Evolutionary conservation across 108 stramenopile species (phyloP).

Genomic region (Cyclostephanos tholiformis): DNA sequence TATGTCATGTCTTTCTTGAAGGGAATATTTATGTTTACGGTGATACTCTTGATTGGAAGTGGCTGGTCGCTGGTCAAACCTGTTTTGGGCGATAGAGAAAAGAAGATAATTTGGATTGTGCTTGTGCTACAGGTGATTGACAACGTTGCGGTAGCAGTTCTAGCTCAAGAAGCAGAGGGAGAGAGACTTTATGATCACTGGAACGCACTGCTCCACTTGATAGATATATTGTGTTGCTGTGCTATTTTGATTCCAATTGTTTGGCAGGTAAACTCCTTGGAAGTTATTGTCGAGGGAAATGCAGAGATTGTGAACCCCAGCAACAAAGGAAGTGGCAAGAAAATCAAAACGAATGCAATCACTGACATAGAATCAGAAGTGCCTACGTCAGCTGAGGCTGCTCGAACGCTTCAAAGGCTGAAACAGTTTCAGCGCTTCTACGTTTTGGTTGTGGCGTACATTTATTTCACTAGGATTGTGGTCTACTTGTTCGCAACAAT

Average conservation of each 20-base stretch:
- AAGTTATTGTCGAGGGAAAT: slow-evolving; percentile 66
- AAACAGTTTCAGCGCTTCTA: slow-evolving; percentile 95
- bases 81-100: slow-evolving; percentile 86
- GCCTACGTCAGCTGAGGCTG: slow-evolving; percentile 45
- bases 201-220: slow-evolving; percentile 91
- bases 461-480: slow-evolving; percentile 96
- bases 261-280: slow-evolving; percentile 88
- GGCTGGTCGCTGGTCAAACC: slow-evolving; percentile 96
- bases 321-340: slow-evolving; percentile 2
- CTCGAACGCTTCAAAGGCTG: slow-evolving; percentile 69
- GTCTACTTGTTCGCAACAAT: slow-evolving; percentile 88
- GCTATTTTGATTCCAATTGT: slow-evolving; percentile 96
- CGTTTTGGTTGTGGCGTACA: slow-evolving; percentile 89
- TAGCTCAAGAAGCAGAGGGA: slow-evolving; percentile 88
- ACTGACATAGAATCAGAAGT: slow-evolving; percentile 43
- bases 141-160: slow-evolving; percentile 93
- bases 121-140: slow-evolving; percentile 91
- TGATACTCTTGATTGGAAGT: slow-evolving; percentile 96
- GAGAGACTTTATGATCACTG: slow-evolving; percentile 78
- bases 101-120: slow-evolving; percentile 83
- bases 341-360: slow-evolving; percentile 26
- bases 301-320: slow-evolving; percentile 8
- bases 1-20: slow-evolving; percentile 85
- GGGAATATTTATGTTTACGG: slow-evolving; percentile 88
- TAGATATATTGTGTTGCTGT: slow-evolving; percentile 97